Base-by-base conservation (phyloP, 2,329 filamentous ascomycete species). In the Penicillium brasilianum region DNA sequence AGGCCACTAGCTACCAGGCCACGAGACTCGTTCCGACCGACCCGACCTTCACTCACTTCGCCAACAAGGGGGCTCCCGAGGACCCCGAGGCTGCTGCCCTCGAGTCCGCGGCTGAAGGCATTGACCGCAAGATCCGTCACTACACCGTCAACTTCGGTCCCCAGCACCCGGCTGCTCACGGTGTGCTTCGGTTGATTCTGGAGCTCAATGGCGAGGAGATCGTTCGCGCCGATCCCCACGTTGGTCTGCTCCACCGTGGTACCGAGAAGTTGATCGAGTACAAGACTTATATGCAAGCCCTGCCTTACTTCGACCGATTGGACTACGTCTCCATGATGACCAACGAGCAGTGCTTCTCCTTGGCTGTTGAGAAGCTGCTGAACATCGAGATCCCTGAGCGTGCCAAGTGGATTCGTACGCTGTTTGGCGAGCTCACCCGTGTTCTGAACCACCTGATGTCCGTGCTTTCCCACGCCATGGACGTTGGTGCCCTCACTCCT, bases 281-380 rank as follows among this genome's bases (percentile, higher is more conserved):
- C 87, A 97, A 97, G 86, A 97, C 94, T 71, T 99, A 99, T 77
- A 87, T 98, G 75, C 95, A 99, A 84, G 95, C 95, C 60, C 84
- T 99, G 76, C 95, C 95, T 59, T 99, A 99, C 84, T 99, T 99
- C 78, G 95, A 99, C 82, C 92, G 95, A 71, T 85, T 99, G 78
- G 95, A 99, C 81, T 99, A 99, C 80, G 93, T 97, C 71, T 97
- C 93, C 74, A 99, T 99, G 96, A 99, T 99, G 95, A 99, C 95
- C 74, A 99, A 99, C 81, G 95, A 99, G 85, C 95, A 99, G 82
- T 97, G 93, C 76, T 99, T 92, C 81, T 88, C 93, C 39, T 86
- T 99, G 68, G 95, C 93, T 20, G 94, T 98, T 58, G 95, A 99
- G 86, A 99, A 99, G 85, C 86, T 99, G 63, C 84, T 99, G 73